Evolutionary conservation across 208 protist genomes (phyloP), one percentile per base, ranked within the genome.

Genomic region (Leishmania lainsoni): DNA sequence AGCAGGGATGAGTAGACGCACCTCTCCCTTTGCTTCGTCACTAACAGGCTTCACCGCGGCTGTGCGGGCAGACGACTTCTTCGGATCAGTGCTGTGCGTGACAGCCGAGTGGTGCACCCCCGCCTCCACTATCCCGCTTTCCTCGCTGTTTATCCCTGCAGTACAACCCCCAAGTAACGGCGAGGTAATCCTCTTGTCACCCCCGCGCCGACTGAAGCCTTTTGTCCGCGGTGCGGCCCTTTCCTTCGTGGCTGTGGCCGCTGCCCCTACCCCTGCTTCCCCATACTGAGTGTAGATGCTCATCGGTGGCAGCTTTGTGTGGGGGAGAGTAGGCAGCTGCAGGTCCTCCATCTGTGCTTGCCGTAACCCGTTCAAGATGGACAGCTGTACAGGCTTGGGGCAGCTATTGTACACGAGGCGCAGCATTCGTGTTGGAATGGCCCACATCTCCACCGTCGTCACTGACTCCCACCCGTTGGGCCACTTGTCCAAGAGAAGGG

Each of bases 401-500:
- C 86, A 87, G 79, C 73, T 89, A 83, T 95, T 97, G 87, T 89
- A 97, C 63, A 93, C 92, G 20, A 86, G 91, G 79, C 95, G 90
- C 45, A 98, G 88, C 51, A 79, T 81, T n/a, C 91, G 54, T 10
- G 92, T 94, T 5, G 95, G 91, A 48, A 98, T 83, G 8, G 91
- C 88, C 92, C 92, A 98, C 45, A 90, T 81, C 80, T 94, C 89
- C 63, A 96, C 91, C 22, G 91, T 93, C 16, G 89, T 90, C 49
- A 87, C 90, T 48, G 93, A 88, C 81, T 95, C 91, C 93, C 93
- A 98, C 45, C 95, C 93, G 77, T 89, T 91, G 32, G 90, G 93
- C 93, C 95, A 98, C 86, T 98, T 98, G 32, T 95, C 93, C 56
- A 91, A 42, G 63, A 98, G 86, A 29, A 98, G 86, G 5, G 93